Evolutionary conservation across 257 asterid genomes (phyloP), one percentile per base, ranked within the genome.

Genomic region (Solanum pimpinellifolium): DNA sequence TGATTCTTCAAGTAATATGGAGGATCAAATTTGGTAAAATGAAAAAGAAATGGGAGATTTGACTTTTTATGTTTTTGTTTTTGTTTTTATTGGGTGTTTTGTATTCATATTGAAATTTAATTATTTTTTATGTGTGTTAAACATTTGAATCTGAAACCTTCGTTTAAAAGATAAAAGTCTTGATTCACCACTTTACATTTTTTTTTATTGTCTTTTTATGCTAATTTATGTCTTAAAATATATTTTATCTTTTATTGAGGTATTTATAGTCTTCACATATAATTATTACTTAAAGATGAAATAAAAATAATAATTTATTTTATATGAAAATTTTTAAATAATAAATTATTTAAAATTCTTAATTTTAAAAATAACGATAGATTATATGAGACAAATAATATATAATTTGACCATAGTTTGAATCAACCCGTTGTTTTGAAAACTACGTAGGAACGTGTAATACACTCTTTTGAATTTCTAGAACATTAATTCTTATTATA

Each of bases 111-210:
- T 39, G 0, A 7, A 39, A 0, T 52, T 52, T 3, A 18, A 52
- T 52, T 52, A 52, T 52, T 16, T 18, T 52, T 0, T 9, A 1
- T 18, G n/a, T 0, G 2, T 0, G 0, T 0, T 4, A 18, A 52
- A 0, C 7, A 0, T 0, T 6, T 0, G 0, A 52, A 16, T 0
- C 0, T 52, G 0, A 52, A 2, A 52, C 0, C 23, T 16, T 0
- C 18, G 4, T 52, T 52, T 52, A 18, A 2, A 52, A 52, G 0
- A 7, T 2, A 11, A 52, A 11, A 18, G 0, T 16, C 0, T 7
- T 18, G 11, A 16, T 52, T 52, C 11, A 52, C 11, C 18, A 2
- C 11, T 1, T 52, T 11, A 18, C 1, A 2, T 52, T 0, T 1
- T 25, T 25, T 25, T 52, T 1, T 18, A 3, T 52, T 52, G 2